Base-by-base conservation (phyloP, 495 filamentous ascomycete species). In the Lophiostoma macrostomum region DNA sequence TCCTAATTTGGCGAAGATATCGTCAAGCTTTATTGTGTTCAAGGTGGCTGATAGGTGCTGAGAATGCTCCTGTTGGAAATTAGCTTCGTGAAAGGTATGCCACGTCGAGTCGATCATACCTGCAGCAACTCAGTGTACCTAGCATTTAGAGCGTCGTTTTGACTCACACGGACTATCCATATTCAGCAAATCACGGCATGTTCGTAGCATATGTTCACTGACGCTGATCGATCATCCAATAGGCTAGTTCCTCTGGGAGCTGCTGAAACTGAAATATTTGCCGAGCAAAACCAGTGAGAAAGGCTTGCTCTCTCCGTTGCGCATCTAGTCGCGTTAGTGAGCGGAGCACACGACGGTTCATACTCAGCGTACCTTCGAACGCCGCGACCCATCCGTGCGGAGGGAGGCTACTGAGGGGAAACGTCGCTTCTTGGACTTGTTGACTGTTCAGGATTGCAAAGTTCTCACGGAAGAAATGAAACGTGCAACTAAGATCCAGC, bases 161-260 rank as follows among this genome's bases (percentile, higher is more conserved):
- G 71, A 59, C 88, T 84, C 10, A 71, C 62, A 39, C 79, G 77
- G n/a, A 84, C 73, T 82, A 34, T 5, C 1, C 1, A 5, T 1
- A 2, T 22, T 58, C 12, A 58, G 30, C 27, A 39, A 23, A 42
- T 39, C n/a, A n/a, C n/a, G 27, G 3, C 12, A 30, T 31, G 8
- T 22, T 18, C 18, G 13, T 22, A 32, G 19, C 28, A 22, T 13
- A 5, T 36, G 6, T 18, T 6, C 23, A 66, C 72, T 29, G 52
- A 80, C 80, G 62, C 55, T 88, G 81, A 32, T 81, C 71, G 10
- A 94, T 71, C 2, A 91, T 76, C 90, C 90, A 96, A 16, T 73
- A 40, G 19, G 89, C 74, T 16, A 94, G 61, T 48, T 88, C 81
- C 44, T 90, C 80, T 1, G 90, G 83, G 5, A 93, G 69, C 12